Conservation (phyloP, 495 filamentous ascomycete genomes). For the Hyaloscypha hepaticicola region DNA sequence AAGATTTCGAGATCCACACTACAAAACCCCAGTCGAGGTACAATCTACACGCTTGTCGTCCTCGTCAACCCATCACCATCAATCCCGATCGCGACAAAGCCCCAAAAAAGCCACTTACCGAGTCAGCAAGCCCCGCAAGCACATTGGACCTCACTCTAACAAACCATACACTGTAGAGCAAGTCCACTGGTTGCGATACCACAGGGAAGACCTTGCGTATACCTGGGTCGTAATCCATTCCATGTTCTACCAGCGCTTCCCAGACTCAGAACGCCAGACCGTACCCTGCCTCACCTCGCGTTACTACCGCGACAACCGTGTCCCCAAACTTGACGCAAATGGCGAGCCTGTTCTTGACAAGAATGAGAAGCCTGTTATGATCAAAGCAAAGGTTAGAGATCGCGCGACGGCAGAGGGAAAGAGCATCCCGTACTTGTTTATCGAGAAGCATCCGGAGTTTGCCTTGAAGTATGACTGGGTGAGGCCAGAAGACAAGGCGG, state of each 20-base stretch:
- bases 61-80: background rate
- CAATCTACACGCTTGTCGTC: background rate
- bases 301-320: conserved; percentile 21
- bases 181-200: conserved; percentile 25
- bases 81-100: background rate
- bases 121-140: background rate
- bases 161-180: conserved; percentile 19
- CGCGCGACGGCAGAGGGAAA: conserved; percentile 12
- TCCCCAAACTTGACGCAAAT: conserved; percentile 1
- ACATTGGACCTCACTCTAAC: conserved; percentile 20
- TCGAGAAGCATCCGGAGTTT: conserved; percentile 18
- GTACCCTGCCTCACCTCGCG: conserved; percentile 16
- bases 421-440: conserved; percentile 15
- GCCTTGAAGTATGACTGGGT: conserved; percentile 21
- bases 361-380: conserved; percentile 14
- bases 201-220: conserved; percentile 10
- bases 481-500: conserved; percentile 15
- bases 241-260: background rate
- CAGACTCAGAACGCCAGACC: background rate
- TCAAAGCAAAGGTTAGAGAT: conserved; percentile 1
- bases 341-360: background rate
- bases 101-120: background rate
- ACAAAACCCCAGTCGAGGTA: background rate
- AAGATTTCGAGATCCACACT: background rate
- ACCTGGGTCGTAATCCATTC: background rate